These are phyloP conservation scores for Agrocybe praecox DNA, from an alignment of 768 basidiomycete species.

Conservation along the genomic window DNA sequence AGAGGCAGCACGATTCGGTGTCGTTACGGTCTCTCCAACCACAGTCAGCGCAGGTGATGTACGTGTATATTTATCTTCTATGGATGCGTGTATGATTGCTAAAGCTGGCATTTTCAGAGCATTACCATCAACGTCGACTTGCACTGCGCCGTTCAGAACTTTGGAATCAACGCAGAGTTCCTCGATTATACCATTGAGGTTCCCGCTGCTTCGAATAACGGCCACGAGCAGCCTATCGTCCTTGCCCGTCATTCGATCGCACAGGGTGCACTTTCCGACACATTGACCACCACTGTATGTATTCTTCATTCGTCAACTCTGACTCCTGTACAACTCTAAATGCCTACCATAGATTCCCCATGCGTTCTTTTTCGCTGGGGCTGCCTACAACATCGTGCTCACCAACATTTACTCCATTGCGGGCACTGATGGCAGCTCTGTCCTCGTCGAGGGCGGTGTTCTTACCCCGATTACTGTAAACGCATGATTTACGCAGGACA, in stretches of 20 bases:
- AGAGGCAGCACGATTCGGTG: conserved; percentile 6
- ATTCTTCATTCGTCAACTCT: too few relatives aligned
- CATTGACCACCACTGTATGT: conserved; percentile 3
- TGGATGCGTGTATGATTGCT: too few relatives aligned
- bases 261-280: neutral
- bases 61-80: neutral
- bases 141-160: conserved; percentile 3
- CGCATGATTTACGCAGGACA: too few relatives aligned
- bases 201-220: conserved; percentile 2
- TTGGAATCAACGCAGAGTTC: conserved; percentile 5
- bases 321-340: too few relatives aligned
- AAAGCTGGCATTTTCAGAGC: neutral
- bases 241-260: conserved; percentile 1
- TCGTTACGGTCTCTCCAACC: neutral
- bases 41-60: conserved; percentile 10
- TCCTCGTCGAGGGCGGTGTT: neutral
- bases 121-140: conserved; percentile 7
- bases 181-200: conserved; percentile 11
- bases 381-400: conserved; percentile 4
- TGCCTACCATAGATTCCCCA: neutral
- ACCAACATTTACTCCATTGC: conserved; percentile 6
- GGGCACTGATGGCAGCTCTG: conserved; percentile 4
- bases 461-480: neutral
- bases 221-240: conserved; percentile 8
- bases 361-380: conserved; percentile 4